Base-by-base conservation (phyloP, 805 yeast genomes). In the Pichia membranifaciens region DNA sequence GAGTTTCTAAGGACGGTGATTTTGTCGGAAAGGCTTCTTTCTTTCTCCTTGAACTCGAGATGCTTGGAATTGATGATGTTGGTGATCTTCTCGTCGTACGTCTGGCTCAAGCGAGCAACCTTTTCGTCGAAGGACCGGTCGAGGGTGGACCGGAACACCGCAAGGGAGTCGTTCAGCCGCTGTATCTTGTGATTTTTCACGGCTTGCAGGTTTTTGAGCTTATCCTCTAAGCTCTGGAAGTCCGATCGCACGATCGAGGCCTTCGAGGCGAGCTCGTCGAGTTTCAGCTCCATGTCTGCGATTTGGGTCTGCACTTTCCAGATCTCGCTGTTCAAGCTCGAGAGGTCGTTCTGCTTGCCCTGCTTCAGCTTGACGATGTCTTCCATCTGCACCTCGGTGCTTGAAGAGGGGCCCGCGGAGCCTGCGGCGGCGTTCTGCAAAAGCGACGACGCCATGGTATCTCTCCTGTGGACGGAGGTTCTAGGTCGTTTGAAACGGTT, bases 41-140 rank as follows among this genome's bases (percentile, higher is more conserved):
- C 70, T 39, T 63, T 57, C 8, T 53, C 47, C 38, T 70, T 63
- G 25, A 62, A 58, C 35, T 62, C 56, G 17, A 55, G 55, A 5
- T 66, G 65, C 44, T 69, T 71, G 15, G 58, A 57, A 6, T 64
- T 55, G 31, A 73, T 65, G 5, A 73, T 50, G 1, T 55, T 47
- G 36, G 75, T 76, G 1, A 78, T 66, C 54, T 54, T 51, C 1
- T 35, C 15, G 17, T 56, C 55, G 39, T 52, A 57, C 8, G 47
- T 40, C 3, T 42, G 39, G 29, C 57, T 54, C 25, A 61, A 33
- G 10, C 35, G 17, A 12, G 56, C 55, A 6, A 59, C 46, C n/a
- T 72, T 64, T 0, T 50, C 32, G 17, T 59, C 54, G 47, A 67
- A 70, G 3, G 56, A 66, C 36, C 31, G 9, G 28, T 55, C 58